Evolutionary conservation across 441 rosid genomes (phyloP), one percentile per base, ranked within the genome.

Genomic region (Pelargonium citronellum): DNA sequence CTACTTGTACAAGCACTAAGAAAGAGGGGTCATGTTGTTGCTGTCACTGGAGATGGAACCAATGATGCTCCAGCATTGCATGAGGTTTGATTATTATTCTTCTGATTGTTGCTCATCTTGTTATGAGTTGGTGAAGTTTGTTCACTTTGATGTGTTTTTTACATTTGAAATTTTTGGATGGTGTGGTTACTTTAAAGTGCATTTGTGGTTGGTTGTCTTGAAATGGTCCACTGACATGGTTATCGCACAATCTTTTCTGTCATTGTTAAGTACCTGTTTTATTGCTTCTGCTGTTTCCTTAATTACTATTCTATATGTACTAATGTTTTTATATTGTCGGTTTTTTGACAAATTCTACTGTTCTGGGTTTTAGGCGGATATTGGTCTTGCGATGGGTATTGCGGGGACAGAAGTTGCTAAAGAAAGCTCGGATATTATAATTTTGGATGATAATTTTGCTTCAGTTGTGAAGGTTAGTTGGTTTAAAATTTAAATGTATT

Each of bases 21-120:
- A 78, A 88, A 74, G 82, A 84, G 68, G 75, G 96, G 97, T 43
- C 87, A 95, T 49, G 96, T 95, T 75, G 98, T 91, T 67, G 99
- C 94, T 72, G 99, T 95, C 39, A 95, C 98, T 65, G 97, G 96
- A 60, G 99, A 92, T 86, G 97, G 98, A 53, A 91, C 99, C 72
- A 95, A 92, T 85, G 99, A 95, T 79, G 98, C 98, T 77, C 97
- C 99, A 79, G 98, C 99, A 53, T 72, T 95, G 65, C 97, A 95
- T 46, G 98, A 95, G 99, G 99, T 91, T 69, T 69, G 71, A 44
- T 67, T 37, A 34, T 74, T 30, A 74, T 65, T 17, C 69, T 74
- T 24, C 61, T 49, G 8, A 34, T 66, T 22, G 46, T 22, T 6
- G 64, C 41, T 16, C 8, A 7, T 46, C n/a, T 43, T 65, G 11